A percentile compares a stretch with the other conserved stretches of the same genome.
These are phyloP conservation scores for Ehretia macrophylla DNA, from an alignment of 257 asterid species.

Conservation along the genomic window DNA sequence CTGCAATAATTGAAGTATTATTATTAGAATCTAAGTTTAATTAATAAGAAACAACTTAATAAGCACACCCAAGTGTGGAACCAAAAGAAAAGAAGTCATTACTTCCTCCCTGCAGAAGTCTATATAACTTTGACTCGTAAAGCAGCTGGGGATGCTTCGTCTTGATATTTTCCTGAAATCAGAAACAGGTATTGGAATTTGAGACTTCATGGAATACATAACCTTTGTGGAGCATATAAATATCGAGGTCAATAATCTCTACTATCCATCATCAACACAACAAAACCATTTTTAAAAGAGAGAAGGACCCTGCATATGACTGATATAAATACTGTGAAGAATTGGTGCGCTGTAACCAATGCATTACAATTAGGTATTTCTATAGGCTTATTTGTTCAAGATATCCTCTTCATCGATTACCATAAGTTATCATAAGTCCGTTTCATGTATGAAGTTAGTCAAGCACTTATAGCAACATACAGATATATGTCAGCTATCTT, in stretches of 20 bases:
- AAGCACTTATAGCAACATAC: no score
- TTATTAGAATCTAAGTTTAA: conserved; percentile 18
- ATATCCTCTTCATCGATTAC: no score
- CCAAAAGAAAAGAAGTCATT: conserved; percentile 24
- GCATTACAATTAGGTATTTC: no score
- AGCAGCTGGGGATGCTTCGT: conserved; percentile 97
- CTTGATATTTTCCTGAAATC: conserved; percentile 77
- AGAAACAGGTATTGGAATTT: background rate
- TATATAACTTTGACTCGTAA: conserved; percentile 86
- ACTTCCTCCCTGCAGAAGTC: conserved; percentile 98
- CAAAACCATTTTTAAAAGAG: background rate
- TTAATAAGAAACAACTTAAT: conserved; percentile 4
- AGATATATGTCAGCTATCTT: no score
- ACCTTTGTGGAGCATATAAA: background rate
- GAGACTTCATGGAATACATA: background rate
- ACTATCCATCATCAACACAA: background rate
- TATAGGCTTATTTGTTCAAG: no score
- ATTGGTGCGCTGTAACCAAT: no score
- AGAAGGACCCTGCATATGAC: no score
- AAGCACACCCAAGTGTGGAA: background rate
- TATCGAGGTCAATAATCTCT: background rate
- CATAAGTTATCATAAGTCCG: no score
- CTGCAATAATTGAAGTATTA: conserved; percentile 42
- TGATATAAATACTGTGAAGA: no score
- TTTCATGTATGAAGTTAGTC: no score